These are phyloP conservation scores for Fusarium luffae DNA, from an alignment of 2,329 filamentous ascomycete genomes.

Conservation along the genomic window DNA sequence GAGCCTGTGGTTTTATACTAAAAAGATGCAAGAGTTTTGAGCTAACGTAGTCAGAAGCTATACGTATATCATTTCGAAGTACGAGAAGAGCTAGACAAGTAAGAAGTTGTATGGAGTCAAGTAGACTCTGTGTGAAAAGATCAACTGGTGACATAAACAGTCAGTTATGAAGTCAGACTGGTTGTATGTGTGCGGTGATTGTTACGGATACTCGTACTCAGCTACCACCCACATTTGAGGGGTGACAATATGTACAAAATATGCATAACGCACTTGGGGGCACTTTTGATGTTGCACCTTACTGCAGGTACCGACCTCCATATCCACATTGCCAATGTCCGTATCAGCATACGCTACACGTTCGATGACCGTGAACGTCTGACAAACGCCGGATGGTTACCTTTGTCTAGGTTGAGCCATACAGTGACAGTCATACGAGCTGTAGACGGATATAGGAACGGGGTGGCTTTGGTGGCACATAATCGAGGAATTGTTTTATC, in stretches of 20 bases:
- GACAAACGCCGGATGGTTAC: slow-evolving; percentile 22
- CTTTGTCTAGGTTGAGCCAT: slow-evolving; percentile 33
- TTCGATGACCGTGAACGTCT: slow-evolving; percentile 20
- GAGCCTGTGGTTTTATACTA: slow-evolving; percentile 12
- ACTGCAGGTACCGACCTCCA: slow-evolving; percentile 41
- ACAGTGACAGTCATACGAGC: slow-evolving; percentile 39
- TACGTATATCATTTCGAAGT: not conserved
- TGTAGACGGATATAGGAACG: slow-evolving; percentile 32
- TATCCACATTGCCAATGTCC: slow-evolving; percentile 7
- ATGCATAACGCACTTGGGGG: slow-evolving; percentile 10
- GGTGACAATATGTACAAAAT: slow-evolving; percentile 13
- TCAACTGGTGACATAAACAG: not conserved
- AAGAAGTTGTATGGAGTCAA: not conserved
- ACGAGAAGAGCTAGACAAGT: not conserved
- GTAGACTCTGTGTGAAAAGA: not conserved
- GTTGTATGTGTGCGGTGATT: not conserved
- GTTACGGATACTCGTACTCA: not conserved
- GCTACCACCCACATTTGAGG: slow-evolving; percentile 6
- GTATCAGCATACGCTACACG: slow-evolving; percentile 8
- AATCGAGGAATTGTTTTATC: slow-evolving; percentile 31
- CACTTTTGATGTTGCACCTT: slow-evolving; percentile 32
- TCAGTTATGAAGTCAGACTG: not conserved
- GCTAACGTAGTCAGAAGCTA: slow-evolving; percentile 4
- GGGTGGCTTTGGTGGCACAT: slow-evolving; percentile 16
- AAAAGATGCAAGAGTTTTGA: not conserved